Evolutionary conservation across 1,139 yeast genomes (phyloP).

Genomic region (Yamadazyma atlantica): DNA sequence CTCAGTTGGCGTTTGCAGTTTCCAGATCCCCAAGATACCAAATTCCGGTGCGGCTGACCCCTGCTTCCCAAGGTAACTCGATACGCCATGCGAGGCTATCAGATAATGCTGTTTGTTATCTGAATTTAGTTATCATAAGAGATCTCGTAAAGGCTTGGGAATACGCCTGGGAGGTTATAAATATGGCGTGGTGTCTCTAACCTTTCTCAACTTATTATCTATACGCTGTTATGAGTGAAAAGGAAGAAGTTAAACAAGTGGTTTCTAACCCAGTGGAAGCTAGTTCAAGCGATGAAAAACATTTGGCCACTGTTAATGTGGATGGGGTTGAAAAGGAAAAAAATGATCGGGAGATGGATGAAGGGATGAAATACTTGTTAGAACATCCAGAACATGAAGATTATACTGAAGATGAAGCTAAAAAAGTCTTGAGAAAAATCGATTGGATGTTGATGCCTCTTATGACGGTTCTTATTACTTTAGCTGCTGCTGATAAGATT

Average conservation of each 20-base stretch:
- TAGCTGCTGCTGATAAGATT: slow-evolving; percentile 20
- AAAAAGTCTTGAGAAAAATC: slow-evolving; percentile 21
- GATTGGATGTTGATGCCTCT: slow-evolving; percentile 21
- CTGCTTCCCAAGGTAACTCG: background rate
- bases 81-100: too few species aligned
- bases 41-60: background rate
- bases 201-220: background rate
- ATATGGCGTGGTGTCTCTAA: background rate
- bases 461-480: slow-evolving; percentile 14
- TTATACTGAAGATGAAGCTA: slow-evolving; percentile 21
- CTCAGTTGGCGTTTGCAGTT: background rate
- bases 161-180: background rate
- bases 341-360: slow-evolving; percentile 17
- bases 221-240: background rate
- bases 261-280: background rate
- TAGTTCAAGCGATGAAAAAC: slow-evolving; percentile 1
- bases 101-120: too few species aligned
- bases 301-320: slow-evolving; percentile 3
- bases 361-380: slow-evolving; percentile 18
- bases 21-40: background rate
- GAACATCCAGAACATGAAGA: slow-evolving; percentile 21
- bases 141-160: too few species aligned
- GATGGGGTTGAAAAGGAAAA: slow-evolving; percentile 5
- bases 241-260: background rate
- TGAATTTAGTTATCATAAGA: background rate